Base-by-base conservation (phyloP, 176 grass and related monocot species). In the Poa pratensis region DNA sequence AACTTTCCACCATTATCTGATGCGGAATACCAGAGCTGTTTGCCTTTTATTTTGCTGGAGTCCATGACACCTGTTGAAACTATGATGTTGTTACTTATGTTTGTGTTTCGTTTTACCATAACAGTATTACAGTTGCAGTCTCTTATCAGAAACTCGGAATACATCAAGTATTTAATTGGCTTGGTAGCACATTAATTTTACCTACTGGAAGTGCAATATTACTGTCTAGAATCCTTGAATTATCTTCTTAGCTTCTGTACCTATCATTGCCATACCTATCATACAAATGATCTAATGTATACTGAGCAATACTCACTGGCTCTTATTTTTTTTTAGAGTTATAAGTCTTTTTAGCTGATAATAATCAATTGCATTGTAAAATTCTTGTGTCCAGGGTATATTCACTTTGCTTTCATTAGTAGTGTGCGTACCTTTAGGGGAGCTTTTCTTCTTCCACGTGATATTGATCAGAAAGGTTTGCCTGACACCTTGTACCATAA, bases 401-500 rank as follows among this genome's bases (percentile, higher is more conserved):
- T 99, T 94, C 80, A 99, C 96, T 40, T 66, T 91, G 26, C 90
- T 99, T 77, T 99, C 96, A 65, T 42, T 94, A 53, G 85, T 96
- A 32, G 96, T 94, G 50, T 93, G 92, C 65, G 50, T 99, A 80
- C 96, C 96, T 75, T 85, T 99, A 68, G 90, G 89, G 26, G 96
- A 99, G 81, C 94, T 99, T 81, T 94, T 99, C 93, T 99, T 99
- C 92, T 99, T 99, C 84, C 96, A 96, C 90, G 91, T 99, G 79
- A 96, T 99, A 90, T 64, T 99, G 71, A 96, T 99, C 28, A 93
- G 91, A 88, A 99, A 99, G 96, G 96, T 99, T 83, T 79, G 77
- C 43, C 20, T 79, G 45, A 64, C 57, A 67, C 32, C 84, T 81
- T 18, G 9, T 48, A 81, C 20, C 66, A 18, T 51, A 65, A 53